Evolutionary conservation across 768 basidiomycete species (phyloP), one percentile per base, ranked within the genome.

Genomic region (Termitomyces eurrhizus): DNA sequence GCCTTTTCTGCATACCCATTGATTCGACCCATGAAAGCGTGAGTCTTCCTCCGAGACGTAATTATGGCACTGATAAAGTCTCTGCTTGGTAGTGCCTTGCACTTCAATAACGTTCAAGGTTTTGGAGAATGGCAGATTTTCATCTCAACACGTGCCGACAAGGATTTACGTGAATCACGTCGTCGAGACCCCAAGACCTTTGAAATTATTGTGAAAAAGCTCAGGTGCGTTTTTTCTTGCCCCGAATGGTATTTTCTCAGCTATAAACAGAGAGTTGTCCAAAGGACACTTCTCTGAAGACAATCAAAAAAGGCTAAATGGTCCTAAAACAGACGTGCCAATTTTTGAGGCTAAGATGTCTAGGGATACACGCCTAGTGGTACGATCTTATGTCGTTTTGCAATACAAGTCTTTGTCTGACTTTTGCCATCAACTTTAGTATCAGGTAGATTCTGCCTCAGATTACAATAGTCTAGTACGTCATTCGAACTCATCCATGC

Each of bases 71-170:
- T 45, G 11, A 45, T 32, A 33, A 14, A 36, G 1, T 49, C 51
- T 36, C 52, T 50, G 21, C 24, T 8, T 44, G 54, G 39, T 59
- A 79, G 76, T 5, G 84, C 83, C 0, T 70, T 87, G 0, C 80
- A 86, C 67, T 86, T 86, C 60, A 81, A 86, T 29, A 83, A 77
- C 44, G 78, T 80, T 0, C 75, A 80, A 9, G 83, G 82, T 0
- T 87, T 89, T 46, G 88, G 89, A 3, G 77, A 80, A 26, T 90
- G 88, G 89, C 73, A 73, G 0, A 81, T 90, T 52, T 69, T 86
- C 18, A 80, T 88, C 6, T 80, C 82, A 7, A 78, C 75, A 0
- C 72, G 78, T 21, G 86, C 84, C 0, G 77, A 80, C 54, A 70
- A 70, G 16, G 77, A 83, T 60, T 67, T 89, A 3, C 78, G 83